A percentile compares a stretch with the other conserved stretches of the same genome.
Evolutionary conservation across 352 stramenopile genomes (phyloP).

Genomic region (Peronospora farinosa): DNA sequence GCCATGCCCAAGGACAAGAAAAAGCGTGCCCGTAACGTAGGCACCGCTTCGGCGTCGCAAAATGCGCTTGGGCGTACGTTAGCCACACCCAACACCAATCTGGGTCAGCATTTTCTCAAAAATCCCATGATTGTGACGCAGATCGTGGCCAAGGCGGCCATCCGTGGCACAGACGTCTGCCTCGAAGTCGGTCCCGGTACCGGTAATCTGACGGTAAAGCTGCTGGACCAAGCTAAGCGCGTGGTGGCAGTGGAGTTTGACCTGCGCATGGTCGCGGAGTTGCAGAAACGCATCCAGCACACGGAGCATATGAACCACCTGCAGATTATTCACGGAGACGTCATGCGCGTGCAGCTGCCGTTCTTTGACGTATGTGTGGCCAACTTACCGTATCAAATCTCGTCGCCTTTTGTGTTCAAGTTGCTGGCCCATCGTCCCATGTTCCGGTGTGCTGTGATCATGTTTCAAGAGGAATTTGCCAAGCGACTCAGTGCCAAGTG

Average conservation of each 20-base stretch:
- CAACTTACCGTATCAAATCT: constrained; percentile 99
- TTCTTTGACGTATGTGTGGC: constrained; percentile 99
- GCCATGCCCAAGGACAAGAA: constrained; percentile 88
- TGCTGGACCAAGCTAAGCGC: constrained; percentile 95
- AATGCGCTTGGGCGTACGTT: constrained; percentile 86
- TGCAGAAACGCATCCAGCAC: constrained; percentile 97
- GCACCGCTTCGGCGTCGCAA: constrained; percentile 61
- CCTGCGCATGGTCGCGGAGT: constrained; percentile 97
- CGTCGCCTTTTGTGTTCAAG: constrained; percentile 98
- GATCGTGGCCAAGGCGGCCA: constrained; percentile 95
- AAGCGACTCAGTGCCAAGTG: constrained; percentile 95
- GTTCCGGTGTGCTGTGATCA: constrained; percentile 98
- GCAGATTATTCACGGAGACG: constrained; percentile 98
- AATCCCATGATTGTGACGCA: constrained; percentile 95
- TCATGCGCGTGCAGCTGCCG: constrained; percentile 97
- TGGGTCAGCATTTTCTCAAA: constrained; percentile 99
- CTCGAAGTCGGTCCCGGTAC: constrained; percentile 96
- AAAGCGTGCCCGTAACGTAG: constrained; percentile 70
- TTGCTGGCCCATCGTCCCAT: constrained; percentile 95
- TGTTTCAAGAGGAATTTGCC: constrained; percentile 99
- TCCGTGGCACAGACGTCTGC: constrained; percentile 94
- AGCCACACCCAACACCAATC: constrained; percentile 93
- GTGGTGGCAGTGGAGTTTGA: constrained; percentile 99
- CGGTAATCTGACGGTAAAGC: constrained; percentile 98
- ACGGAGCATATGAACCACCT: constrained; percentile 93